Base-by-base conservation (phyloP, 2,329 filamentous ascomycete genomes). In the Lasiodiplodia sp. region DNA sequence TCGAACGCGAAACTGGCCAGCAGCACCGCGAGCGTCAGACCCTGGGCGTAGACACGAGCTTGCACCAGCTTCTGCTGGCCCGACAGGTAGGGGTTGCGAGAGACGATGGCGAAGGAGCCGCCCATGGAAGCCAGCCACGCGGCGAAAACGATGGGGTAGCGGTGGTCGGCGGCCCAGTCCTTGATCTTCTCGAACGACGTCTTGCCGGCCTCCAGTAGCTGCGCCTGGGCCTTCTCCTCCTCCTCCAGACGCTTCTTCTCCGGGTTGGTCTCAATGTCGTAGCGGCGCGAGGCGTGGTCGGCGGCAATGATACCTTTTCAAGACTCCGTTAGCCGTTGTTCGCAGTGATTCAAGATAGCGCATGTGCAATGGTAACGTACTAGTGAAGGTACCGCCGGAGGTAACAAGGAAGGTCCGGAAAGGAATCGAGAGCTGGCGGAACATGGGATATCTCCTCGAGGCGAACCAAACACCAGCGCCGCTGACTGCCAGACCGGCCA, bases 41-140 rank as follows among this genome's bases (percentile, higher is more conserved):
- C 93, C 84, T 97, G 94, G 3, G 94, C 94, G 81, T 97, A 97
- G 72, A 97, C 91, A 87, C 94, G 91, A 28, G 94, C 94, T 86
- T 97, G 94, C 18, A 97, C 94, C 25, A 97, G 83, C 86, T 97
- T 97, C 85, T 97, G 94, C 70, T 87, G 83, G 2, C 89, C 90
- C 62, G 86, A 88, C 57, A 97, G 85, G 78, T 90, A 92, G 72
- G 87, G 89, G 78, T 93, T 93, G 71, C 93, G 88, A 76, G 91
- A 89, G 71, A 97, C 93, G 37, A 96, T 79, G 67, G 85, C 88
- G 72, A 96, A 87, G 4, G 92, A 90, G 52, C 90, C 81, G 69
- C 86, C 89, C 89, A 97, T 95, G 74, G 89, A 89, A 49, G 91
- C 91, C 16, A 95, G 81, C 94, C 94, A 97, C 25, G 89, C 91